Conservation (phyloP, 2,329 filamentous ascomycete genomes). For the Cryphonectria naterciae region DNA sequence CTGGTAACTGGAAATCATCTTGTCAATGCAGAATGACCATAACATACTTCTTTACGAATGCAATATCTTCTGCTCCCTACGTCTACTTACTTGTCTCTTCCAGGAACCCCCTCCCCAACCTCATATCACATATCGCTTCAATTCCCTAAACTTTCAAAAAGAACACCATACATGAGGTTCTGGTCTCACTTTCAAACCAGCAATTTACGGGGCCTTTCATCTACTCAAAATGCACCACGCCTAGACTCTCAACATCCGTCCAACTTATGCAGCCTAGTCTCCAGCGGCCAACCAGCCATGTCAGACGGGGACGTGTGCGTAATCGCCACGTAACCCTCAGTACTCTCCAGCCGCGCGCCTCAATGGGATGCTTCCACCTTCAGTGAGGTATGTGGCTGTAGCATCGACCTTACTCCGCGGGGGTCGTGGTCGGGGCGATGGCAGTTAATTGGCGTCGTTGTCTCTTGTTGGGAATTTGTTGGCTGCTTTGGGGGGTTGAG, state of each 20-base stretch:
- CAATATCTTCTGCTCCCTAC: neutral
- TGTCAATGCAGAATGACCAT: slow-evolving; percentile 17
- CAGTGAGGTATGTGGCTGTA: neutral
- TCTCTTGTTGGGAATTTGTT: neutral
- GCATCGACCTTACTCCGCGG: neutral
- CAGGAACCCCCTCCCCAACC: neutral
- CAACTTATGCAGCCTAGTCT: neutral
- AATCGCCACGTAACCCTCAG: neutral
- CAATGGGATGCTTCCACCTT: neutral
- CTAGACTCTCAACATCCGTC: neutral
- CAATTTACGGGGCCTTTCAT: neutral
- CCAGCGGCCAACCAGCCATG: neutral
- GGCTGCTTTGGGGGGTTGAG: neutral
- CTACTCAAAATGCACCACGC: neutral
- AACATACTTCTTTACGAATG: slow-evolving; percentile 12
- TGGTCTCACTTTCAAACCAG: neutral
- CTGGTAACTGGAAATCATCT: slow-evolving; percentile 14
- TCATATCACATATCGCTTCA: neutral
- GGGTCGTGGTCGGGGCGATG: neutral
- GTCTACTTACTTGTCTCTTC: neutral
- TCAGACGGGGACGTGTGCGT: neutral
- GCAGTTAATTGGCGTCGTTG: neutral
- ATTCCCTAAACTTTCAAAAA: neutral
- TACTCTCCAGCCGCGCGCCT: neutral
- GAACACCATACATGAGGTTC: neutral